phyloP scores from a whole-genome alignment of 306 rosid species.

The Dalbergia oliveri region DNA sequence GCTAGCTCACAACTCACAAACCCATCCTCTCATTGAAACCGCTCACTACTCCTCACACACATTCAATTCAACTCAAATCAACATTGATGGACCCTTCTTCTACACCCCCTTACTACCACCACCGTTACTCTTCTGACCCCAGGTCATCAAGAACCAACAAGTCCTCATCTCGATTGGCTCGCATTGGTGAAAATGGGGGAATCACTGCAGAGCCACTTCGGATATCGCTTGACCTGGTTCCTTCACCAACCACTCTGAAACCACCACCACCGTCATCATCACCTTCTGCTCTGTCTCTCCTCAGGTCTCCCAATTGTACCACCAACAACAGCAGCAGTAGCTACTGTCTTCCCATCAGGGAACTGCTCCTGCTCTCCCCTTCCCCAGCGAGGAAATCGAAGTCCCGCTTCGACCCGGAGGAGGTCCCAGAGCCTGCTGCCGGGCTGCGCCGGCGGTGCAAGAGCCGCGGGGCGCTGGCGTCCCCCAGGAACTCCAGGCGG shows the following conservation, averaged over 20 bases:
- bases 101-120: constrained; percentile 56
- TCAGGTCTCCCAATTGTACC: constrained; percentile 44
- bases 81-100: constrained; percentile 60
- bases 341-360: constrained; percentile 57
- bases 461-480: constrained; percentile 61
- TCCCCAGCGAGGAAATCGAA: constrained; percentile 66
- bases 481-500: constrained; percentile 78
- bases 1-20: not conserved
- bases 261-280: constrained; percentile 53
- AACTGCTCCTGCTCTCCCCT: constrained; percentile 73
- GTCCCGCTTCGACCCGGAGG: constrained; percentile 63
- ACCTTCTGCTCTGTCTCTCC: constrained; percentile 49
- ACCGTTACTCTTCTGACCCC: constrained; percentile 41
- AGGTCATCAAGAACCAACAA: constrained; percentile 52
- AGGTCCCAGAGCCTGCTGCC: constrained; percentile 46
- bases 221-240: constrained; percentile 43
- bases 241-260: constrained; percentile 49
- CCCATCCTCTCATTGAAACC: not conserved
- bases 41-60: not conserved
- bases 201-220: constrained; percentile 46
- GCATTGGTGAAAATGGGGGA: constrained; percentile 40
- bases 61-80: not conserved
- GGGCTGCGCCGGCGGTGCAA: constrained; percentile 64
- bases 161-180: constrained; percentile 56
- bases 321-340: not conserved